Evolutionary conservation across 768 basidiomycete genomes (phyloP).

Genomic region (Phanerochaete sordida): DNA sequence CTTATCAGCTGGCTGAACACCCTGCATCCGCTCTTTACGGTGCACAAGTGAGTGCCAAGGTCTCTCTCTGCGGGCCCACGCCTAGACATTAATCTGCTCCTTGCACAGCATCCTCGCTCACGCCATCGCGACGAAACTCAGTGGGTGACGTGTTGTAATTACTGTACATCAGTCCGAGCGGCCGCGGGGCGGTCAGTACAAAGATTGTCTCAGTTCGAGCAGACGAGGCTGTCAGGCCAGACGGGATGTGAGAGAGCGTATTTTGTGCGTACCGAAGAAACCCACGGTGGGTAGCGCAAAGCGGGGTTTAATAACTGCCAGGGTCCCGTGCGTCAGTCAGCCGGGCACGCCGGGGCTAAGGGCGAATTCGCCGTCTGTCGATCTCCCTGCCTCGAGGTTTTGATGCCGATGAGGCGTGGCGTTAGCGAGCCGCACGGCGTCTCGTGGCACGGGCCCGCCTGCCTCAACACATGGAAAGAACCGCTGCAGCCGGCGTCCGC

Average conservation of each 20-base stretch:
- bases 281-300: not conserved
- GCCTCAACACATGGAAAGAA: not conserved
- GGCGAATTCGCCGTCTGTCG: not conserved
- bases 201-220: not conserved
- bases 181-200: no score
- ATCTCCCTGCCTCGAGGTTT: not conserved
- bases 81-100: not conserved
- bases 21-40: slow-evolving; percentile 59
- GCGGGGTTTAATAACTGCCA: not conserved
- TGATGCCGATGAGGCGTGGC: not conserved
- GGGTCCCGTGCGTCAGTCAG: not conserved
- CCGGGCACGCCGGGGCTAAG: not conserved
- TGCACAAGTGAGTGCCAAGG: slow-evolving; percentile 48
- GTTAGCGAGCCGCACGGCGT: not conserved
- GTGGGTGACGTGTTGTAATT: slow-evolving; percentile 25
- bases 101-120: slow-evolving; percentile 46
- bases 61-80: not conserved
- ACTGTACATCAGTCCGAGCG: not conserved
- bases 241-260: not conserved
- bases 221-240: not conserved
- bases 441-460: not conserved
- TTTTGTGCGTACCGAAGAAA: not conserved
- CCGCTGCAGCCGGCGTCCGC: not conserved
- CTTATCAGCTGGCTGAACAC: slow-evolving; percentile 54
- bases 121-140: slow-evolving; percentile 43